Percentiles rank a stretch among this genome's conserved stretches.
phyloP scores from a whole-genome alignment of 352 stramenopile genomes.

The Halophytophthora batemanensis region DNA sequence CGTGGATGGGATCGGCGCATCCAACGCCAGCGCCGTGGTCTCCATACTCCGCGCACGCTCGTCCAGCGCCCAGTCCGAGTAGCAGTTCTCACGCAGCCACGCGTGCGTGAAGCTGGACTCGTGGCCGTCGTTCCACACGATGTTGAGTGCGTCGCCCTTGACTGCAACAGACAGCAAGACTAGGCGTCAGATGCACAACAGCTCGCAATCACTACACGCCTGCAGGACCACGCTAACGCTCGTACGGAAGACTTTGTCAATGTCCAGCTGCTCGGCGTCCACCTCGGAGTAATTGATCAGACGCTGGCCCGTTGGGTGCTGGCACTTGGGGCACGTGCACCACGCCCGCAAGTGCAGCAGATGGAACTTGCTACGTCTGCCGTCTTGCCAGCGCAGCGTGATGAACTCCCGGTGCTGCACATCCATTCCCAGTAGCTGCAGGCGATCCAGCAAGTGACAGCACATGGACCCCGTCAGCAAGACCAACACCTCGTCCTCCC shows the following conservation, averaged over 20 bases:
- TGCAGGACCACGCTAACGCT: not conserved
- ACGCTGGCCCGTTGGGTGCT: constrained; percentile 75
- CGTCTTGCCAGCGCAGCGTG: constrained; percentile 76
- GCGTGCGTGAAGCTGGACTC: constrained; percentile 64
- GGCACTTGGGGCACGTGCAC: constrained; percentile 66
- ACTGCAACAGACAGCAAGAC: too few species aligned
- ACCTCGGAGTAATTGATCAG: constrained; percentile 77
- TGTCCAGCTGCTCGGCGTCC: constrained; percentile 43
- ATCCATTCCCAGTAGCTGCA: constrained; percentile 62
- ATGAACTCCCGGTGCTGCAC: constrained; percentile 74
- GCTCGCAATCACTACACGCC: not conserved
- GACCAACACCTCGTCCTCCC: too few species aligned
- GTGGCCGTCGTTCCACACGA: constrained; percentile 70
- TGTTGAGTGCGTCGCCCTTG: constrained; percentile 64
- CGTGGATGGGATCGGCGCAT: constrained; percentile 45
- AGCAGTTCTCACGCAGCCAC: constrained; percentile 80
- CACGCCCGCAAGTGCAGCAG: constrained; percentile 74
- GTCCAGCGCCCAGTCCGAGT: constrained; percentile 53
- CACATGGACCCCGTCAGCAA: not conserved
- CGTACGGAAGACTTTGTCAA: constrained; percentile 74
- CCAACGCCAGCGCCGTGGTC: constrained; percentile 42
- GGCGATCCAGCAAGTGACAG: not conserved
- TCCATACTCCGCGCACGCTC: constrained; percentile 43
- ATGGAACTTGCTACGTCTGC: constrained; percentile 64
- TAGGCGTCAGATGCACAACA: constrained; percentile 1